Conservation (phyloP, 345 rosid species). For the Bruguiera parviflora region DNA sequence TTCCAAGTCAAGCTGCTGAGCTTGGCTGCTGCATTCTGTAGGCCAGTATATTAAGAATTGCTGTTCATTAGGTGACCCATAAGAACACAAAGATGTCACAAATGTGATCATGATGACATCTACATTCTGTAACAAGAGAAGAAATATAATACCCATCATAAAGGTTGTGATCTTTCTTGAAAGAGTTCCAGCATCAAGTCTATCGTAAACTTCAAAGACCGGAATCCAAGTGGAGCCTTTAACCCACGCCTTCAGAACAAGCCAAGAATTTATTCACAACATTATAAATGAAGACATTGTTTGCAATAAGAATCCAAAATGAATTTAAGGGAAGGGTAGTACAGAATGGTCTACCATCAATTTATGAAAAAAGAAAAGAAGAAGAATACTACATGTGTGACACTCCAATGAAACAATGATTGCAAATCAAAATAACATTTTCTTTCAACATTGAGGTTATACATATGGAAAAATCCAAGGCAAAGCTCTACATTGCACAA, state of each 20-base stretch:
- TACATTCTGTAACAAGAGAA: constrained; percentile 12
- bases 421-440: too few relatives aligned
- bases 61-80: background rate
- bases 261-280: constrained; percentile 4
- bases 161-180: constrained; percentile 63
- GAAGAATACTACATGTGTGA: too few relatives aligned
- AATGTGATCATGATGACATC: background rate
- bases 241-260: constrained; percentile 67
- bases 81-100: background rate
- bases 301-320: background rate
- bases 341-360: too few relatives aligned
- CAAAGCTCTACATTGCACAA: background rate
- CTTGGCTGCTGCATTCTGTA: background rate
- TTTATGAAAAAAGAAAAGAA: too few relatives aligned
- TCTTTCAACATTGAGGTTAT: too few relatives aligned
- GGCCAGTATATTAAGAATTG: background rate
- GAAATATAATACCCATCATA: constrained; percentile 61
- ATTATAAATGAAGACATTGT: background rate
- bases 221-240: constrained; percentile 90
- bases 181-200: constrained; percentile 59
- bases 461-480: background rate
- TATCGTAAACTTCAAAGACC: constrained; percentile 58
- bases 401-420: too few relatives aligned
- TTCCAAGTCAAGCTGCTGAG: constrained; percentile 7
- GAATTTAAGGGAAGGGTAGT: background rate